Evolutionary conservation across 805 yeast genomes (phyloP).

Genomic region (Myxozyma neglecta): DNA sequence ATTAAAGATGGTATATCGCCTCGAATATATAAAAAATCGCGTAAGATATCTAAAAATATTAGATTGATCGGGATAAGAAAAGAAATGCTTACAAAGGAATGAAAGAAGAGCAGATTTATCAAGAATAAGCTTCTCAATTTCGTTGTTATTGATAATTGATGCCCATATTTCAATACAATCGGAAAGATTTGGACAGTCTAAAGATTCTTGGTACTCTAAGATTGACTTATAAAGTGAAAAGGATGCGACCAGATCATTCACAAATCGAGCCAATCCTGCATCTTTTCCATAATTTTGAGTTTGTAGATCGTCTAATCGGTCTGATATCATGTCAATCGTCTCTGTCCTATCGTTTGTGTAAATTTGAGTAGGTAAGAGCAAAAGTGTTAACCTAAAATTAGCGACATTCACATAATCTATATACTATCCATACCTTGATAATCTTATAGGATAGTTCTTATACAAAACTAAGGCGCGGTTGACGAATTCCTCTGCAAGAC

Average conservation of each 20-base stretch:
- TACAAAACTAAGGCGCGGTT: not conserved
- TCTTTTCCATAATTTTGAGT: not conserved
- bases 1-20: slow-evolving; percentile 5
- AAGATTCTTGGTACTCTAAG: slow-evolving; percentile 6
- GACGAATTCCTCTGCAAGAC: not conserved
- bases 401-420: not conserved
- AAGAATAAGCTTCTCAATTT: slow-evolving; percentile 1
- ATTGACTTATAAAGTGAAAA: slow-evolving; percentile 4
- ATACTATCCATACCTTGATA: slow-evolving; percentile 1
- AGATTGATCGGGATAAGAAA: not conserved
- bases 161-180: slow-evolving; percentile 7
- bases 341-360: not conserved
- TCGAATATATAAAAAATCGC: slow-evolving; percentile 7
- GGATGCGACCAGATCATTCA: slow-evolving; percentile 12
- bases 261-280: not conserved
- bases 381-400: not conserved
- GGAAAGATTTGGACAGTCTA: not conserved
- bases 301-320: not conserved
- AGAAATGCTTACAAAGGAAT: slow-evolving; percentile 1
- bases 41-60: slow-evolving; percentile 1
- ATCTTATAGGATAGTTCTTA: slow-evolving; percentile 6
- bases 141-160: not conserved
- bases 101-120: slow-evolving; percentile 3
- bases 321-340: not conserved
- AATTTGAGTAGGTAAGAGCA: not conserved